These are phyloP conservation scores for Penicillium tannophilum DNA, from an alignment of 495 filamentous ascomycete genomes.

Conservation along the genomic window DNA sequence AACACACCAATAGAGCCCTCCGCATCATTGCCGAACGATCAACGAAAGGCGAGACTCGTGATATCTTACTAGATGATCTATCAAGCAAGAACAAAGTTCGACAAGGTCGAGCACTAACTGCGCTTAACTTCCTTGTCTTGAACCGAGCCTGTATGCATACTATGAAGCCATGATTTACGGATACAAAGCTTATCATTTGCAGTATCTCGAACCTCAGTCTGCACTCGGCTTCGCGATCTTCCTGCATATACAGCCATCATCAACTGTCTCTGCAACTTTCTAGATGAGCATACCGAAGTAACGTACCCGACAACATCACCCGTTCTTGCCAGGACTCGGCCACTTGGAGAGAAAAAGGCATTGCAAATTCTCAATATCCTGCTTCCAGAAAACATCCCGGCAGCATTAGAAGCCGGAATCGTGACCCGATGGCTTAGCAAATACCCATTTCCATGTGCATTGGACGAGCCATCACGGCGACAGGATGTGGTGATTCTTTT, in stretches of 20 bases:
- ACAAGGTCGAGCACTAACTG: conserved; percentile 43
- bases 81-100: conserved; percentile 36
- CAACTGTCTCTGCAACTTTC: conserved; percentile 51
- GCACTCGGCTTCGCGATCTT: conserved; percentile 38
- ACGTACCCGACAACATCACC: conserved; percentile 42
- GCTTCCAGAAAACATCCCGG: conserved; percentile 41
- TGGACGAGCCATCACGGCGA: conserved; percentile 36
- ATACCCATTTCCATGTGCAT: conserved; percentile 53
- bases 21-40: conserved; percentile 54
- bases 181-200: conserved; percentile 14
- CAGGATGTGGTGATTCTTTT: conserved; percentile 47
- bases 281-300: conserved; percentile 44
- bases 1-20: conserved; percentile 37
- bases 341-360: conserved; percentile 45
- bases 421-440: conserved; percentile 50
- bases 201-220: conserved; percentile 48
- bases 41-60: conserved; percentile 43
- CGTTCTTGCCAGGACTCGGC: conserved; percentile 48
- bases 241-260: conserved; percentile 45
- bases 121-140: conserved; percentile 47
- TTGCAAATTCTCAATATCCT: conserved; percentile 41
- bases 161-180: background rate
- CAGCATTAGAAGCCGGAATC: conserved; percentile 46
- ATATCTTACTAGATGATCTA: conserved; percentile 46
- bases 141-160: conserved; percentile 42